Evolutionary conservation across 805 yeast species (phyloP), one percentile per base, ranked within the genome.

Genomic region (Monosporozyma aerobia): DNA sequence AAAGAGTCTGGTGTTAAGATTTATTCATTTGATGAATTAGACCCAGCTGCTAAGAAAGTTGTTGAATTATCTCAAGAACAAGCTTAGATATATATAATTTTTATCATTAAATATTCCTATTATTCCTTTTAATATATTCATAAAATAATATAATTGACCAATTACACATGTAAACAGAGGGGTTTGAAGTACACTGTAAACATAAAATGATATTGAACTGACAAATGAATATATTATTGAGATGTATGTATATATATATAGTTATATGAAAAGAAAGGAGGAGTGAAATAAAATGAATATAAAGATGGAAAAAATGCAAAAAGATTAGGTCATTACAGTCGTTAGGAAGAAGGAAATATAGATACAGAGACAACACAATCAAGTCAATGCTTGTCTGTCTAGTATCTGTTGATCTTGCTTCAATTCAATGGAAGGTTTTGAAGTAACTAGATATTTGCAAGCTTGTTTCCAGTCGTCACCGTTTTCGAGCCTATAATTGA

Each of bases 41-140:
- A 94, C 74, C 87, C 88, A 61, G 99, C 99, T 68, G 99, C 99
- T 62, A 84, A 87, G 77, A 88, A 86, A 77, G 95, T 87, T 62
- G 96, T 90, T 59, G 80, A 83, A 71, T 80, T 90, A 72, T 75
- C 84, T 5, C 14, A 39, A 4, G 43, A 39, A 19, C 23, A 41
- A 23, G 29, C 45, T 23, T 41, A 41, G 23, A 39, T 19, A 27
- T 27, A 27, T 27, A 27, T 27, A 27, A 27, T 27, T 6, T 27
- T 27, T 27, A 5, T 6, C 6, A 27, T 27, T 27, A 27, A 27
- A 27, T 27, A 27, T 27, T 27, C 29, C 29, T n/a, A n/a, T n/a
- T 33, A 33, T 33, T 8, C 13, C n/a, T 5, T 33, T 19, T 16
- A 6, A 39, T 39, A 39, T 39, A 39, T 39, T 39, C 43, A 39